phyloP scores from a whole-genome alignment of 2,329 filamentous ascomycete species.

The Neoarthrinium moseri region DNA sequence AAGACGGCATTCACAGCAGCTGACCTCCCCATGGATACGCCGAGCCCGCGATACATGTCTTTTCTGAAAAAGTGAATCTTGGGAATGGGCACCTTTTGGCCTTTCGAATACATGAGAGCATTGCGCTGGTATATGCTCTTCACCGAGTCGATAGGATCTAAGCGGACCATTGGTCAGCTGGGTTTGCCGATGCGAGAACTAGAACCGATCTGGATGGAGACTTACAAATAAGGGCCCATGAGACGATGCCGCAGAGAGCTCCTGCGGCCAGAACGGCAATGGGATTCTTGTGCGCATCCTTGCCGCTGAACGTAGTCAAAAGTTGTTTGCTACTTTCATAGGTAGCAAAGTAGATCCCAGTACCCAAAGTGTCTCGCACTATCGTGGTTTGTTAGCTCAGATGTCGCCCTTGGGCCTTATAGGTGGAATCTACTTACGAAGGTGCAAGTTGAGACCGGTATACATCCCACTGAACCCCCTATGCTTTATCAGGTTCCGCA shows the following conservation, averaged over 20 bases:
- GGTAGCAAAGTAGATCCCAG: slow-evolving; percentile 83
- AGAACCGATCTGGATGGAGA: slow-evolving; percentile 15
- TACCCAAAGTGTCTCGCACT: slow-evolving; percentile 80
- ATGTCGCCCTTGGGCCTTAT: neutral
- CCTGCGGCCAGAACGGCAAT: slow-evolving; percentile 75
- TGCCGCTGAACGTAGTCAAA: slow-evolving; percentile 70
- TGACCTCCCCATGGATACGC: slow-evolving; percentile 79
- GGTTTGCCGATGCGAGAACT: neutral
- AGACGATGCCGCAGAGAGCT: slow-evolving; percentile 78
- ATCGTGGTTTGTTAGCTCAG: slow-evolving; percentile 3
- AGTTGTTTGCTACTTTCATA: slow-evolving; percentile 86
- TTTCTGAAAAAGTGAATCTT: slow-evolving; percentile 76
- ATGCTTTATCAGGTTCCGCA: slow-evolving; percentile 74
- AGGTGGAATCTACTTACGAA: slow-evolving; percentile 55
- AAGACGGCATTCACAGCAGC: slow-evolving; percentile 86
- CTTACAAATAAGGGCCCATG: slow-evolving; percentile 75
- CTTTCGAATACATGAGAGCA: slow-evolving; percentile 67
- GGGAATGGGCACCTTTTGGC: slow-evolving; percentile 63
- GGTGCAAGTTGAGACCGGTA: slow-evolving; percentile 75
- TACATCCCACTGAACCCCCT: slow-evolving; percentile 73
- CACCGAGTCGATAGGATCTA: slow-evolving; percentile 74
- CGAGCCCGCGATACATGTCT: slow-evolving; percentile 79
- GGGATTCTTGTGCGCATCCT: slow-evolving; percentile 74
- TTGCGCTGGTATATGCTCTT: slow-evolving; percentile 87
- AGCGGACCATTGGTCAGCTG: neutral